These are phyloP conservation scores for Monosporascus ibericus DNA, from an alignment of 2,329 filamentous ascomycete genomes.

Conservation along the genomic window DNA sequence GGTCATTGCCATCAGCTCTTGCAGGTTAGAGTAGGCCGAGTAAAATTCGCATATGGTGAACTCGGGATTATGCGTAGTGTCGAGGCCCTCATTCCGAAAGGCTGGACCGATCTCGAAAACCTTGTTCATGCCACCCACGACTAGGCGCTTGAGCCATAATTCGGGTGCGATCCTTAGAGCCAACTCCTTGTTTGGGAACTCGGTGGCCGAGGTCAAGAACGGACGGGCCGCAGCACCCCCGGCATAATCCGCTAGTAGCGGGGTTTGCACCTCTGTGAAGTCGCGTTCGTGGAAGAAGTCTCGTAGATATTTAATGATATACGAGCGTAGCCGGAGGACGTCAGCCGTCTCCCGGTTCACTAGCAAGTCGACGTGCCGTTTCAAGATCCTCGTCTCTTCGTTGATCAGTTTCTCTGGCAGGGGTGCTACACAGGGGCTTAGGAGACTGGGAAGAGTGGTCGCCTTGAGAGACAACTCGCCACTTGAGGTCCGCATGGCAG, in stretches of 20 bases:
- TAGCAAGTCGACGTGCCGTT: conserved; percentile 81
- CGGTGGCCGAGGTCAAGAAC: conserved; percentile 74
- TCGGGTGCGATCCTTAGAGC: conserved; percentile 87
- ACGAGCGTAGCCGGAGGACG: conserved; percentile 65
- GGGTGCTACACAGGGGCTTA: conserved; percentile 74
- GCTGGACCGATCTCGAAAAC: conserved; percentile 91
- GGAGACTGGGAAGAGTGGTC: conserved; percentile 59
- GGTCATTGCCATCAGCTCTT: conserved; percentile 69
- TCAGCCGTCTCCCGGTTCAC: conserved; percentile 64
- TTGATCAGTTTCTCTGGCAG: conserved; percentile 67
- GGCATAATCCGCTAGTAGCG: conserved; percentile 74
- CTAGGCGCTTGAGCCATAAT: conserved; percentile 86
- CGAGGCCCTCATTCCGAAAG: conserved; percentile 90
- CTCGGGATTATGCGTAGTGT: conserved; percentile 91
- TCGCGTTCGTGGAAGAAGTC: conserved; percentile 63
- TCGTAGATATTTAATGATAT: conserved; percentile 68
- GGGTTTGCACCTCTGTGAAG: conserved; percentile 87
- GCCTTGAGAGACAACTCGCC: conserved; percentile 73
- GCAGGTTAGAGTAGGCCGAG: conserved; percentile 72
- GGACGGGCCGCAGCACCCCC: conserved; percentile 85
- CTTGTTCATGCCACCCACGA: conserved; percentile 80
- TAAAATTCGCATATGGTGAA: conserved; percentile 99
- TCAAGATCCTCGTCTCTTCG: conserved; percentile 64
- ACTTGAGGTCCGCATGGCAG: conserved; percentile 60
- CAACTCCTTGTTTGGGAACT: conserved; percentile 65